Evolutionary conservation across 2,329 filamentous ascomycete genomes (phyloP).

Genomic region (Epicoccum nigrum): DNA sequence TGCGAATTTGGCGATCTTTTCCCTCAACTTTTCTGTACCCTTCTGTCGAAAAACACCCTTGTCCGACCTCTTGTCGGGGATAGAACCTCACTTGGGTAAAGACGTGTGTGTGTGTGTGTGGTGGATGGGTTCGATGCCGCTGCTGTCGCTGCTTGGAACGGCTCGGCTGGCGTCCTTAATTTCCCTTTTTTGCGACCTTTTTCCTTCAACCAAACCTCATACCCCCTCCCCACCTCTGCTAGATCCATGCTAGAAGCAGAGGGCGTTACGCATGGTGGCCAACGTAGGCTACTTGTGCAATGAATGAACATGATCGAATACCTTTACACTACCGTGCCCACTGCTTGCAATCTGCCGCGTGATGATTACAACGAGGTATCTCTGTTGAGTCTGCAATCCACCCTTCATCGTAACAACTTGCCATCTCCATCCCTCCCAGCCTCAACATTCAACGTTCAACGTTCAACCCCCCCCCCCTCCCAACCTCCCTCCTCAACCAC

Average conservation of each 20-base stretch:
- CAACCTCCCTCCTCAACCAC: constrained; percentile 50
- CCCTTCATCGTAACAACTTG: too few species aligned
- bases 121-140: constrained; percentile 3
- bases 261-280: constrained; percentile 20
- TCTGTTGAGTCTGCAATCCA: too few species aligned
- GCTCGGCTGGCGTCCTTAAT: too few species aligned
- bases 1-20: constrained; percentile 6
- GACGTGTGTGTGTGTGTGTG: too few species aligned
- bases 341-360: not conserved
- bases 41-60: too few species aligned
- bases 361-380: not conserved
- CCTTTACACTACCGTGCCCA: not conserved
- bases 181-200: constrained; percentile 3
- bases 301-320: constrained; percentile 19
- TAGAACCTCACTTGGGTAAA: constrained; percentile 1
- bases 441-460: too few species aligned
- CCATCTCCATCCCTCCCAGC: too few species aligned
- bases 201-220: constrained; percentile 16
- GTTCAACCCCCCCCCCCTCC: not conserved
- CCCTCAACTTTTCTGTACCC: constrained; percentile 6
- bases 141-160: not conserved
- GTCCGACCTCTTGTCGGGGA: too few species aligned
- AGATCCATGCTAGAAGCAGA: constrained; percentile 23
- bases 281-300: constrained; percentile 19
- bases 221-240: constrained; percentile 19